Conservation (phyloP, 2,329 filamentous ascomycete genomes). For the Madurella fahalii region DNA sequence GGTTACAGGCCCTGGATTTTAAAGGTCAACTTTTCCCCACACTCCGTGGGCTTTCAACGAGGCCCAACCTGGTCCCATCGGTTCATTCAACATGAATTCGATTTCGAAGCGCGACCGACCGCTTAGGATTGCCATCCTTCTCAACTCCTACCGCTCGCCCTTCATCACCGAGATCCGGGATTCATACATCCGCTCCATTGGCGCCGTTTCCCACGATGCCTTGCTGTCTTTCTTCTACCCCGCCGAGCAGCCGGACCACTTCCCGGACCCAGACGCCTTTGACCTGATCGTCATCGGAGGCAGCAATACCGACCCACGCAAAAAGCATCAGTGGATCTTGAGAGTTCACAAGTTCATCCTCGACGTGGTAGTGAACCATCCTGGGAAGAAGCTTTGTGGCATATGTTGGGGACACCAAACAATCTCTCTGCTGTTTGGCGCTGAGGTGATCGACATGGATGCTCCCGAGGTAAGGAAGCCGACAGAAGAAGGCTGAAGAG, state of each 20-base stretch:
- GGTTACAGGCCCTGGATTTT: no score
- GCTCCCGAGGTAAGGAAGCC: constrained; percentile 32
- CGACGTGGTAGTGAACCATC: constrained; percentile 28
- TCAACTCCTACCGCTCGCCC: constrained; percentile 37
- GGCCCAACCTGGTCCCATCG: neutral
- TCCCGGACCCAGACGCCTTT: constrained; percentile 37
- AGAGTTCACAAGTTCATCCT: constrained; percentile 39
- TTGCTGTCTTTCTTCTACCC: constrained; percentile 35
- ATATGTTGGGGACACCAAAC: constrained; percentile 46
- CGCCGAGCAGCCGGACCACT: constrained; percentile 30
- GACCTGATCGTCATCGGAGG: constrained; percentile 43
- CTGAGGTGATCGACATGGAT: constrained; percentile 35
- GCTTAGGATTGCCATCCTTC: constrained; percentile 34
- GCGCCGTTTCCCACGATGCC: constrained; percentile 29
- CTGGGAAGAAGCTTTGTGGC: constrained; percentile 33
- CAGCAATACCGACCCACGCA: constrained; percentile 40
- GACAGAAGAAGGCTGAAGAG: neutral
- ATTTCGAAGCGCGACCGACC: constrained; percentile 4
- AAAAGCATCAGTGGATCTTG: constrained; percentile 38
- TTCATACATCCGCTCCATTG: constrained; percentile 34
- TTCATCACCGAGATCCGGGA: constrained; percentile 33
- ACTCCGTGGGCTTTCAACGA: neutral
- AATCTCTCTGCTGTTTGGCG: constrained; percentile 36
- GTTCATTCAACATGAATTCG: constrained; percentile 19
- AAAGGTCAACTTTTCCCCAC: no score